Percentiles rank a stretch among this genome's conserved stretches.
Evolutionary conservation across 23 red algal genomes (phyloP).

Genomic region (Gracilaria vermiculophylla): DNA sequence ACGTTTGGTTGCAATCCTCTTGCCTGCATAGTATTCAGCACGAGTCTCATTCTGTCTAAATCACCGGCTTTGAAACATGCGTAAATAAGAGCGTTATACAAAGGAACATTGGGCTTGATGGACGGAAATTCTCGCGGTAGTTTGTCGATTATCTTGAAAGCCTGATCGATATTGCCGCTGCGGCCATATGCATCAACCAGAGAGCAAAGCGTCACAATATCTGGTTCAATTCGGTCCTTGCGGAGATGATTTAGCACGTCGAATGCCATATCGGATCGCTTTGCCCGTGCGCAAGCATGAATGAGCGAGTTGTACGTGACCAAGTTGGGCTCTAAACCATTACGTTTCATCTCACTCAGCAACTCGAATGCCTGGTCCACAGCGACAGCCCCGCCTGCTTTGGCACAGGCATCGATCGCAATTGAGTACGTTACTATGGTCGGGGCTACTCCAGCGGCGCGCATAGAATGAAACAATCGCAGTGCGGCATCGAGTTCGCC

Average conservation of each 20-base stretch:
- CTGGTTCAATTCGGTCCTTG: constrained; percentile 33
- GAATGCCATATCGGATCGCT: constrained; percentile 44
- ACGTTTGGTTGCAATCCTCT: constrained; percentile 41
- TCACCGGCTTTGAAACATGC: constrained; percentile 55
- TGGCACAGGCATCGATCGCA: constrained; percentile 70
- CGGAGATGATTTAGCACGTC: constrained; percentile 18
- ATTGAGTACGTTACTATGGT: constrained; percentile 68
- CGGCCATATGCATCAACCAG: constrained; percentile 73
- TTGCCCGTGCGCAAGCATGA: constrained; percentile 47
- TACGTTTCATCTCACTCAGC: constrained; percentile 44
- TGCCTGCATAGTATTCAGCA: neutral
- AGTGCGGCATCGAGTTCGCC: constrained; percentile 64
- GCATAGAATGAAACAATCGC: constrained; percentile 62
- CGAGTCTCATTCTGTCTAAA: constrained; percentile 40
- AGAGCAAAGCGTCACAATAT: constrained; percentile 66
- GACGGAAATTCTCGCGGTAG: constrained; percentile 44
- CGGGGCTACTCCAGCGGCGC: constrained; percentile 47
- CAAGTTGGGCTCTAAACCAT: constrained; percentile 65
- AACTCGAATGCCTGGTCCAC: constrained; percentile 38
- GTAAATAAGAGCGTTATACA: constrained; percentile 66
- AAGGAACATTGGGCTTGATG: constrained; percentile 48
- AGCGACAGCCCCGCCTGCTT: constrained; percentile 38
- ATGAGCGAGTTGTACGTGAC: constrained; percentile 79
- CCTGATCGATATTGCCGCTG: constrained; percentile 14
- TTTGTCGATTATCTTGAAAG: constrained; percentile 45